phyloP scores from a whole-genome alignment of 768 basidiomycete species.

The Rhodocollybia butyracea region DNA sequence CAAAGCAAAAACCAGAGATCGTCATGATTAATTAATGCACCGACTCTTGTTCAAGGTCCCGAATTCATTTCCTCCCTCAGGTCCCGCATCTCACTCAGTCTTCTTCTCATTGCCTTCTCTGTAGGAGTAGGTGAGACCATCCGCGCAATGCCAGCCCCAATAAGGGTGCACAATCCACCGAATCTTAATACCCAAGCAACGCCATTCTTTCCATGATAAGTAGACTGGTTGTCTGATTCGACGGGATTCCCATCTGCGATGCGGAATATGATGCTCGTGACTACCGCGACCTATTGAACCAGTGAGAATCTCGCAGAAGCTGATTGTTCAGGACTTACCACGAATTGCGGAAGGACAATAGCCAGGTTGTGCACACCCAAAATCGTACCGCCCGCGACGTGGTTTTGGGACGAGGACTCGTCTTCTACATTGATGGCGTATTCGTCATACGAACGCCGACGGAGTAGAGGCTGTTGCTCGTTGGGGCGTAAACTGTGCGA shows the following conservation, averaged over 20 bases:
- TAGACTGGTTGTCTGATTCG: slow-evolving; percentile 43
- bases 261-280: slow-evolving; percentile 85
- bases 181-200: slow-evolving; percentile 79
- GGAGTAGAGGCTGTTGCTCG: slow-evolving; percentile 55
- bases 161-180: slow-evolving; percentile 81
- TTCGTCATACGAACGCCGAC: slow-evolving; percentile 53
- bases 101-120: slow-evolving; percentile 84
- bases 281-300: slow-evolving; percentile 67
- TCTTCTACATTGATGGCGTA: slow-evolving; percentile 35
- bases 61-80: slow-evolving; percentile 55
- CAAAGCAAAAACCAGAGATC: not conserved
- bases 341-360: slow-evolving; percentile 92
- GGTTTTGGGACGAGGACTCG: slow-evolving; percentile 33
- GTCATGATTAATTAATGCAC: not conserved
- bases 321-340: slow-evolving; percentile 50
- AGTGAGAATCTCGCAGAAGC: not conserved
- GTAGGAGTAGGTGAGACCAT: slow-evolving; percentile 87
- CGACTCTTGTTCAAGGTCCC: not conserved
- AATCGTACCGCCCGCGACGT: slow-evolving; percentile 84
- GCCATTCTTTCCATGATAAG: slow-evolving; percentile 80
- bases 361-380: slow-evolving; percentile 95
- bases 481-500: slow-evolving; percentile 26
- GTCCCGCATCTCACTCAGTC: slow-evolving; percentile 76
- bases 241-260: slow-evolving; percentile 62
- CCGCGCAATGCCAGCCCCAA: slow-evolving; percentile 67